These are phyloP conservation scores for Naganishia vaughanmartiniae DNA, from an alignment of 768 basidiomycete genomes.

Conservation along the genomic window DNA sequence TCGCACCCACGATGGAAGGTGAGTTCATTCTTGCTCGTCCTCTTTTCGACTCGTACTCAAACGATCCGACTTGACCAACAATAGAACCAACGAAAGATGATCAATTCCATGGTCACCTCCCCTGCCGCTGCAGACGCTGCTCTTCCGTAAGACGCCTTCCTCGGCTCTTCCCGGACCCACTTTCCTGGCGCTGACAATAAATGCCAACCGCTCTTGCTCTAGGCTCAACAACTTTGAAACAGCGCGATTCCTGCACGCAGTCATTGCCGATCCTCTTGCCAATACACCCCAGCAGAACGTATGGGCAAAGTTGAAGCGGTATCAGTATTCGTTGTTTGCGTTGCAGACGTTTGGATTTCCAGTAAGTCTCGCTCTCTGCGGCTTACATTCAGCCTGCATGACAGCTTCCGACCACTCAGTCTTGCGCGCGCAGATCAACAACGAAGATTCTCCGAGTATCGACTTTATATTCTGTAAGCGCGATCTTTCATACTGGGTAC, in stretches of 20 bases:
- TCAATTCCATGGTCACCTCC: not conserved
- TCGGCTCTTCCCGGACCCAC: not conserved
- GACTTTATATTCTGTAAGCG: not conserved
- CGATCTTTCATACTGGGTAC: not conserved
- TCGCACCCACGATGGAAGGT: slow-evolving; percentile 2
- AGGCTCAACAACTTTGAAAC: slow-evolving; percentile 1
- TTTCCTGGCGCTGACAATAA: not conserved
- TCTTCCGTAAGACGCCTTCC: not conserved
- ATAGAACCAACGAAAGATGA: not conserved
- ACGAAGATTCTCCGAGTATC: not conserved
- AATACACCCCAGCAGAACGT: not conserved
- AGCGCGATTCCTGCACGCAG: not conserved
- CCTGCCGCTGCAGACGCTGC: not conserved
- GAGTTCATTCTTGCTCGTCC: not conserved
- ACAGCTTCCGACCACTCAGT: too few relatives aligned
- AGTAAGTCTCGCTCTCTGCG: not conserved
- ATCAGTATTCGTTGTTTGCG: slow-evolving; percentile 7
- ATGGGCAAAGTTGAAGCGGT: slow-evolving; percentile 1
- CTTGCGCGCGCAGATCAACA: not conserved
- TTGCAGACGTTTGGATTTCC: not conserved
- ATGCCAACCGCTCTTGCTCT: not conserved
- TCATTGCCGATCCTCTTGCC: slow-evolving; percentile 1
- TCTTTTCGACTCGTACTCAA: not conserved
- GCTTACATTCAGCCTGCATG: not conserved
- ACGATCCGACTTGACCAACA: not conserved